phyloP scores from a whole-genome alignment of 805 yeast genomes.

The Starmerella geochares region DNA sequence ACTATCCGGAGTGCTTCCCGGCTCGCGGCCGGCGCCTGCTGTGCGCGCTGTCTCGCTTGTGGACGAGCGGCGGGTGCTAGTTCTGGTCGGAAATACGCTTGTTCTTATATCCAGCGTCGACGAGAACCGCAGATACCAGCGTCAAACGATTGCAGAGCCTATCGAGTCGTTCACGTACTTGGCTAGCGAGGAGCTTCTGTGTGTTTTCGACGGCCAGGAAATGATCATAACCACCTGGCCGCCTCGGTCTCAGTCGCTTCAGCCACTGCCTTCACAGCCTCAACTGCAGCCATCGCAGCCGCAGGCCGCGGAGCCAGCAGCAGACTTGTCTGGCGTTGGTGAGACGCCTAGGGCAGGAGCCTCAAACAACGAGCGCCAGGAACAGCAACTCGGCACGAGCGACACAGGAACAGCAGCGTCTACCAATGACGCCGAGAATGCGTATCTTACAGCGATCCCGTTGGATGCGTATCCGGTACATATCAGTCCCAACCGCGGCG shows the following conservation, averaged over 20 bases:
- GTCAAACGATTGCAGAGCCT: constrained; percentile 30
- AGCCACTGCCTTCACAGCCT: not conserved
- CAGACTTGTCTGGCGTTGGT: no score
- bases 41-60: constrained; percentile 30
- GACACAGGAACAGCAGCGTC: not conserved
- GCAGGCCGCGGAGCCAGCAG: not conserved
- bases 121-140: constrained; percentile 22
- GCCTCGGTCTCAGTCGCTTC: not conserved
- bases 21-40: constrained; percentile 26
- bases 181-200: constrained; percentile 27
- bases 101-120: constrained; percentile 23
- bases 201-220: constrained; percentile 37
- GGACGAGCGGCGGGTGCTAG: constrained; percentile 22
- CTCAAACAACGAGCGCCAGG: no score
- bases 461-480: constrained; percentile 46
- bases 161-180: constrained; percentile 33
- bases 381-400: constrained; percentile 8
- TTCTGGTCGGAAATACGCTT: constrained; percentile 34
- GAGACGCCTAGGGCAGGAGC: no score
- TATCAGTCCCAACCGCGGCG: constrained; percentile 39
- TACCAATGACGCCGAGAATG: not conserved
- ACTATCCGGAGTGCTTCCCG: constrained; percentile 31
- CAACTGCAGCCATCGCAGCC: not conserved
- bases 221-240: constrained; percentile 17
- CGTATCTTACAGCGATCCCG: constrained; percentile 24